Conservation (phyloP, 2,329 filamentous ascomycete species). For the Colletotrichum tamarilloi region DNA sequence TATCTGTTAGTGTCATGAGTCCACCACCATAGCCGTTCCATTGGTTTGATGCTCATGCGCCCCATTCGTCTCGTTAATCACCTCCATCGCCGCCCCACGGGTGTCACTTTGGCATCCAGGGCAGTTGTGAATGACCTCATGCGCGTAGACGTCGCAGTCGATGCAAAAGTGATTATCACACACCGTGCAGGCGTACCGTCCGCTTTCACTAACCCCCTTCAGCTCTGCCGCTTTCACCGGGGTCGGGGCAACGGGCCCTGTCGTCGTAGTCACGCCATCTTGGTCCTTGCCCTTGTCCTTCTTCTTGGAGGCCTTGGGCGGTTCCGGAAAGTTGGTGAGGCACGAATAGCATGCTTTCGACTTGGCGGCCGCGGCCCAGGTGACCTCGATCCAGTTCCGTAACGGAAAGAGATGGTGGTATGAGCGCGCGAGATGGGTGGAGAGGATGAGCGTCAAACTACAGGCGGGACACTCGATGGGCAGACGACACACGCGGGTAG, state of each 20-base stretch:
- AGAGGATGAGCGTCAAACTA: constrained; percentile 90
- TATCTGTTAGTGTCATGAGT: constrained; percentile 39
- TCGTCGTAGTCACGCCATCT: constrained; percentile 34
- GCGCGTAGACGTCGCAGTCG: constrained; percentile 95
- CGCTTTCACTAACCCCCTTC: constrained; percentile 84
- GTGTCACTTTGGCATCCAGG: constrained; percentile 81
- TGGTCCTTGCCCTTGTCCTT: constrained; percentile 37
- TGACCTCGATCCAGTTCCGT: constrained; percentile 89
- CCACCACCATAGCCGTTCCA: constrained; percentile 57
- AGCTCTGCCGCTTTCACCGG: constrained; percentile 39
- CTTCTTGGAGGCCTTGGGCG: constrained; percentile 42
- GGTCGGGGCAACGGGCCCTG: constrained; percentile 35
- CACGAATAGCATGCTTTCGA: constrained; percentile 83
- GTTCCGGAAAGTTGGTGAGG: constrained; percentile 74
- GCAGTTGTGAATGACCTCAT: constrained; percentile 95
- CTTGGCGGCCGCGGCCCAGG: constrained; percentile 77
- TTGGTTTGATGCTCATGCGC: constrained; percentile 43
- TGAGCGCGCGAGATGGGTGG: constrained; percentile 90
- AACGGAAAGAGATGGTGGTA: constrained; percentile 95
- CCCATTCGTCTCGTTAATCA: constrained; percentile 44
- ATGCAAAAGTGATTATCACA: constrained; percentile 96
- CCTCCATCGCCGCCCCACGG: constrained; percentile 41
- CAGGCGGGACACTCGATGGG: constrained; percentile 93
- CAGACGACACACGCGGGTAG: constrained; percentile 87
- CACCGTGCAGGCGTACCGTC: constrained; percentile 88